phyloP scores from a whole-genome alignment of 345 rosid genomes.

The Bretschneidera sinensis region DNA sequence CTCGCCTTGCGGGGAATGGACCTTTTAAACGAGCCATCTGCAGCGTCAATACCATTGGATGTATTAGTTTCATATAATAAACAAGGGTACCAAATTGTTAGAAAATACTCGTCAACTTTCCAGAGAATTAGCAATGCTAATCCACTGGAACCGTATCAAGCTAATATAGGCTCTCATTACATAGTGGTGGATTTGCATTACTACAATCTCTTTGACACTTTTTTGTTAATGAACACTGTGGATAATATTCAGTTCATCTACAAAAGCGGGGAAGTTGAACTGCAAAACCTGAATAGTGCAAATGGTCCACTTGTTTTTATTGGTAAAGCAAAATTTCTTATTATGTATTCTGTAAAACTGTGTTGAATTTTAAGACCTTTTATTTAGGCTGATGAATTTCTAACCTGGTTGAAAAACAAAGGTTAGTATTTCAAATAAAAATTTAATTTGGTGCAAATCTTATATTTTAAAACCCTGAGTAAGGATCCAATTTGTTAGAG shows the following conservation, averaged over 20 bases:
- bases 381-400: neutral
- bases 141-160: constrained; percentile 59
- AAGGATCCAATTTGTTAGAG: no score
- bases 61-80: constrained; percentile 50
- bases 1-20: constrained; percentile 62
- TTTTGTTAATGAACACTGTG: constrained; percentile 46
- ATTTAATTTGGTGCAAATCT: no score
- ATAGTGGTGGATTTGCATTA: constrained; percentile 68
- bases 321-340: constrained; percentile 28
- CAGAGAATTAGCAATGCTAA: constrained; percentile 78
- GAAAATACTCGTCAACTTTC: constrained; percentile 48
- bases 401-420: neutral
- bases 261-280: constrained; percentile 47
- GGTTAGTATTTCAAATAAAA: no score
- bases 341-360: neutral
- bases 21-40: constrained; percentile 74
- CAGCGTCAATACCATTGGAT: constrained; percentile 52
- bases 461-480: no score
- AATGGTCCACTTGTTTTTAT: constrained; percentile 59
- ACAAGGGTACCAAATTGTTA: constrained; percentile 55
- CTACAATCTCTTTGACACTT: constrained; percentile 66
- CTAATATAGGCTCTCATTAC: constrained; percentile 52
- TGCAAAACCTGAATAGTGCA: constrained; percentile 40
- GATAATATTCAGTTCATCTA: constrained; percentile 53
- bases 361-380: neutral